These are phyloP conservation scores for Medicago ruthenica DNA, from an alignment of 306 rosid species.

Conservation along the genomic window DNA sequence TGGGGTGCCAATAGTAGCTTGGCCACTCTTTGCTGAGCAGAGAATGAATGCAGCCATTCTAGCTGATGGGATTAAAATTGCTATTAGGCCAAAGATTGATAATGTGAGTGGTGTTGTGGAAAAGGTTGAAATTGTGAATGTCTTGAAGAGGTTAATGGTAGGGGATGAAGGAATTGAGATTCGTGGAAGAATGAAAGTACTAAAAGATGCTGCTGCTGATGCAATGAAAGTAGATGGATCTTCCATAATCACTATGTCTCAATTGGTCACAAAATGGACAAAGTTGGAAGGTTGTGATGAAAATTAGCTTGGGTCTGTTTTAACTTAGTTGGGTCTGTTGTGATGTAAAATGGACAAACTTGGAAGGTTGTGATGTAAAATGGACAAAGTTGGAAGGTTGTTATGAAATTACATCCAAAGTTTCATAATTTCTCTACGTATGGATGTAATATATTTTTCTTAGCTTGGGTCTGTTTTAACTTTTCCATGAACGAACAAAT, in stretches of 20 bases:
- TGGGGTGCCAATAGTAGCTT: conserved; percentile 42
- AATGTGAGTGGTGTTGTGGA: conserved; percentile 11
- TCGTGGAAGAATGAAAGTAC: conserved; percentile 10
- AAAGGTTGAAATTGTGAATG: conserved; percentile 10
- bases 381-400: conserved; percentile 15
- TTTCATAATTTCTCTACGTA: no score
- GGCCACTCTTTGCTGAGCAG: conserved; percentile 50
- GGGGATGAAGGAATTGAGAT: conserved; percentile 28
- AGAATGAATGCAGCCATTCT: conserved; percentile 41
- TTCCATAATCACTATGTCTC: conserved; percentile 39
- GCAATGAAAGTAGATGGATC: conserved; percentile 40
- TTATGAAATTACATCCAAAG: no score
- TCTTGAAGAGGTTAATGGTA: conserved; percentile 20
- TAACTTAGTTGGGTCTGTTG: no score
- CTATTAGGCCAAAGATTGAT: conserved; percentile 38
- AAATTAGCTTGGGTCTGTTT: no score
- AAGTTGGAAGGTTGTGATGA: not conserved
- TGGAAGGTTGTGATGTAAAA: not conserved
- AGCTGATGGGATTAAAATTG: conserved; percentile 39
- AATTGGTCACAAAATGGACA: conserved; percentile 42
- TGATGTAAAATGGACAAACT: no score
- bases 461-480: no score
- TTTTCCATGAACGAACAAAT: no score
- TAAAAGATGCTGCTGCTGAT: conserved; percentile 26
- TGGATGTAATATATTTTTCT: no score